Evolutionary conservation across 768 basidiomycete species (phyloP).

Genomic region (Mycena rebaudengoi): DNA sequence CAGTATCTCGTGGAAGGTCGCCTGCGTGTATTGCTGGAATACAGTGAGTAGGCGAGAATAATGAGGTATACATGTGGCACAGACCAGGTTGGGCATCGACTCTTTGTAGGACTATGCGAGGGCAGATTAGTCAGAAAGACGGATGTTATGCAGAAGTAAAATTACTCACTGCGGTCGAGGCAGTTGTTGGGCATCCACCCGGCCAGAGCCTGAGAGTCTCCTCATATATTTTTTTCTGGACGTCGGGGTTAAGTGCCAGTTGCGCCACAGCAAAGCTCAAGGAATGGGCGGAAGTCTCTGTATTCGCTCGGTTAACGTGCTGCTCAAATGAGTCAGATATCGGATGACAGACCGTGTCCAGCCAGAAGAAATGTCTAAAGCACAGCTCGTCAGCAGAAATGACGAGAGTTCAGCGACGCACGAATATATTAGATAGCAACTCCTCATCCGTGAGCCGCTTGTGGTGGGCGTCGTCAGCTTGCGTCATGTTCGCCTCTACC

Average conservation of each 20-base stretch:
- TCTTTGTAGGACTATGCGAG: conserved; percentile 49
- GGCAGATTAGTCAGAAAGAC: background rate
- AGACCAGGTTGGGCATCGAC: conserved; percentile 46
- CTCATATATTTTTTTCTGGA: conserved; percentile 54
- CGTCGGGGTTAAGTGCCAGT: conserved; percentile 59
- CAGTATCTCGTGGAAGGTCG: conserved; percentile 55
- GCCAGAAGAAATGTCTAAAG: conserved; percentile 54
- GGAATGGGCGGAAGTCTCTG: conserved; percentile 59
- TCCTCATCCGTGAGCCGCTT: conserved; percentile 52
- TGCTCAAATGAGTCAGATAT: background rate
- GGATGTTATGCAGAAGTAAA: background rate
- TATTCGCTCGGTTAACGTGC: no score
- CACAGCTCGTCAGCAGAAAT: background rate
- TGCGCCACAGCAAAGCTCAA: conserved; percentile 51
- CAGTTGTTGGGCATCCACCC: conserved; percentile 36
- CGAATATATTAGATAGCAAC: conserved; percentile 58
- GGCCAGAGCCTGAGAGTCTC: conserved; percentile 53
- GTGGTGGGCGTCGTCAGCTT: conserved; percentile 37
- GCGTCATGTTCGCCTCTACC: conserved; percentile 54
- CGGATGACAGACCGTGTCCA: conserved; percentile 58
- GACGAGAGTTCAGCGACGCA: conserved; percentile 30
- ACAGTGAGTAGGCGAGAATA: background rate
- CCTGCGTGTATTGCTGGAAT: conserved; percentile 50
- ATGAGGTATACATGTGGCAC: background rate
- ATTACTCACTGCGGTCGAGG: conserved; percentile 37